Evolutionary conservation across 2,329 filamentous ascomycete genomes (phyloP), one percentile per base, ranked within the genome.

Genomic region (Penicillium sclerotigenum): DNA sequence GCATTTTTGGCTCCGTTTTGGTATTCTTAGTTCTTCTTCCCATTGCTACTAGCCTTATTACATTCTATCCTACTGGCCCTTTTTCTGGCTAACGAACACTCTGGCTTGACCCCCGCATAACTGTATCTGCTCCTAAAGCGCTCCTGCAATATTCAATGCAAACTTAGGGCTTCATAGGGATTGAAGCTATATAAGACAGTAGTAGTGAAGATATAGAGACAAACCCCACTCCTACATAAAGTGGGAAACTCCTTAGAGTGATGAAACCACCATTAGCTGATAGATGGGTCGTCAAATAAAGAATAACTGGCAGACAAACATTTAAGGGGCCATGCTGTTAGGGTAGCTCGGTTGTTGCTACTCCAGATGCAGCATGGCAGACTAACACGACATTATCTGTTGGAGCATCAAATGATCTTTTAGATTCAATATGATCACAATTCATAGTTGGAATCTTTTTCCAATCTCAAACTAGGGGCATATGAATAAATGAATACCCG

Each of bases 381-480:
- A 11, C 22, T 11, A 42, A 42, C 40, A n/a, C 9, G 4, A 20
- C 22, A 3, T 9, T 20, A 68, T 46, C 63, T 68, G n/a, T 42
- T 5, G n/a, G 18, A 36, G n/a, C 7, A 38, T 14, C 43, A 18
- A 38, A 34, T 22, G 22, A 14, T 14, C 9, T 31, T 46, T 49
- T 52, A 14, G n/a, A 28, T 52, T 52, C 5, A 11, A 40, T 36
- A 49, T 40, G 28, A 40, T 41, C 34, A 34, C 33, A 45, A 29
- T 38, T 37, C 46, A 36, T 14, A 42, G 31, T 20, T n/a, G 26
- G 22, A 22, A 51, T 45, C 7, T 16, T 42, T 26, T 24, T 11
- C 26, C 20, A 16, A 26, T 45, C 47, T 34, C n/a, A 51, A 22
- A 18, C 33, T 26, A 51, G n/a, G 10, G 18, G 38, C 38, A 45